A percentile compares a stretch with the other conserved stretches of the same genome.
Evolutionary conservation across 352 stramenopile genomes (phyloP).

Genomic region (Globisporangium polare): DNA sequence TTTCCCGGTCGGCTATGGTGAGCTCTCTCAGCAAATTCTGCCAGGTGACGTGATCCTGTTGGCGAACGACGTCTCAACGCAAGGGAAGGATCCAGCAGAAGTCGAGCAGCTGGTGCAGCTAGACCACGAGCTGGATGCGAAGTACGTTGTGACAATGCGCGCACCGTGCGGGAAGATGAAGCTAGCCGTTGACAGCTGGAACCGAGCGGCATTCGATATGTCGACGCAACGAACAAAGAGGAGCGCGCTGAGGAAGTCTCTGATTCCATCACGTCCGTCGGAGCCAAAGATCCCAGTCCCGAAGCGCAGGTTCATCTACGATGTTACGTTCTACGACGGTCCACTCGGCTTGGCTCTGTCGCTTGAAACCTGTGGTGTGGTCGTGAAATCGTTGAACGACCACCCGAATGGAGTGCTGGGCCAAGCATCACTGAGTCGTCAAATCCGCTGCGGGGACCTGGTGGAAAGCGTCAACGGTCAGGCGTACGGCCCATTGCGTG

Average conservation of each 20-base stretch:
- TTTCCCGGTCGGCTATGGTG: slow-evolving; percentile 35
- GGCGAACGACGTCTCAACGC: slow-evolving; percentile 30
- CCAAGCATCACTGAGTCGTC: slow-evolving; percentile 65
- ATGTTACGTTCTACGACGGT: slow-evolving; percentile 69
- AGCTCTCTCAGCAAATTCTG: slow-evolving; percentile 61
- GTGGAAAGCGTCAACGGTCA: slow-evolving; percentile 74
- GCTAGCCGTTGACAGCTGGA: slow-evolving; percentile 22
- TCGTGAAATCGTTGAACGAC: slow-evolving; percentile 81
- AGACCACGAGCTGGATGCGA: slow-evolving; percentile 21
- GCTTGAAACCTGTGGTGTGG: slow-evolving; percentile 59
- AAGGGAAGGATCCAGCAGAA: slow-evolving; percentile 31
- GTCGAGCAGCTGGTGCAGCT: slow-evolving; percentile 31
- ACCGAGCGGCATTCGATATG: slow-evolving; percentile 22
- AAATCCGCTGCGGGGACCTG: slow-evolving; percentile 60
- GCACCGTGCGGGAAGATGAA: slow-evolving; percentile 41
- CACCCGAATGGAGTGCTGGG: slow-evolving; percentile 54
- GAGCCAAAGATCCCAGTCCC: background rate
- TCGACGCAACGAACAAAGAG: slow-evolving; percentile 28
- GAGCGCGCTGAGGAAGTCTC: slow-evolving; percentile 20
- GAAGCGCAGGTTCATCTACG: slow-evolving; percentile 25
- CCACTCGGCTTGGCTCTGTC: slow-evolving; percentile 71
- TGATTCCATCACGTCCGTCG: slow-evolving; percentile 11
- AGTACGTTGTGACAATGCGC: slow-evolving; percentile 37
- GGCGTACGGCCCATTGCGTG: slow-evolving; percentile 49
- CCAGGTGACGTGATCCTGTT: slow-evolving; percentile 62